Evolutionary conservation across 1,284 basidiomycete genomes (phyloP).

Genomic region (Cystobasidium pallidum): DNA sequence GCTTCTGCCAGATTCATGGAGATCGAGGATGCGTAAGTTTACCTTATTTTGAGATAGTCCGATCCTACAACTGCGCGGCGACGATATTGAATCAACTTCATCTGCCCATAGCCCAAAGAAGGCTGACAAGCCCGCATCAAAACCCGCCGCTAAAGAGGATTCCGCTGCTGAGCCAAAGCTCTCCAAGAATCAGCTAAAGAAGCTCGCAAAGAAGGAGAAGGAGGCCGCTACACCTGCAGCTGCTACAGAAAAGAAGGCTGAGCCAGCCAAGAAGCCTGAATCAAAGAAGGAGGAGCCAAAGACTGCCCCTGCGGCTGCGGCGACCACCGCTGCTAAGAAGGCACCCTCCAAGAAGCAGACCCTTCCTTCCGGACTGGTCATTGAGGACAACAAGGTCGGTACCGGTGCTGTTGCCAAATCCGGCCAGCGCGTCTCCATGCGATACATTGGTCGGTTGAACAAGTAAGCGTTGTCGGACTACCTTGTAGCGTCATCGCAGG

Average conservation of each 20-base stretch:
- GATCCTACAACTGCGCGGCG: too few species aligned
- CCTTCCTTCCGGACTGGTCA: conserved; percentile 72
- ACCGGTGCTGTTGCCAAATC: conserved; percentile 80
- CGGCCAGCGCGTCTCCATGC: conserved; percentile 80
- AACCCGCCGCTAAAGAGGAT: conserved; percentile 44
- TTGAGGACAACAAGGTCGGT: conserved; percentile 76
- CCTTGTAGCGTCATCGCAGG: too few species aligned
- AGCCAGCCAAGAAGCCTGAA: conserved; percentile 48
- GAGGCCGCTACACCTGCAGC: conserved; percentile 56
- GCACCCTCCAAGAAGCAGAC: conserved; percentile 55
- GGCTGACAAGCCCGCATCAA: conserved; percentile 50
- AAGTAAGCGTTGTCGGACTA: conserved; percentile 1
- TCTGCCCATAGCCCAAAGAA: conserved; percentile 54
- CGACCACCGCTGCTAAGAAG: conserved; percentile 49
- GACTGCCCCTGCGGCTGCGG: conserved; percentile 51
- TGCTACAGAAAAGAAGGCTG: conserved; percentile 51
- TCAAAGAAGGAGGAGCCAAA: conserved; percentile 60
- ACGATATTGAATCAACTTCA: too few species aligned
- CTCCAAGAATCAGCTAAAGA: conserved; percentile 57
- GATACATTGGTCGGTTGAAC: conserved; percentile 70
- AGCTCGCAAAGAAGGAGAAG: conserved; percentile 70
- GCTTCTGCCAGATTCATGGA: conserved; percentile 64
- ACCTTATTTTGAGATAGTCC: too few species aligned
- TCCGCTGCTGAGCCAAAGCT: conserved; percentile 48
- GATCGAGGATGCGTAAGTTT: conserved; percentile 56